A percentile compares a stretch with the other conserved stretches of the same genome.
These are phyloP conservation scores for Lactifluus echinatus DNA, from an alignment of 768 basidiomycete genomes.

Conservation along the genomic window DNA sequence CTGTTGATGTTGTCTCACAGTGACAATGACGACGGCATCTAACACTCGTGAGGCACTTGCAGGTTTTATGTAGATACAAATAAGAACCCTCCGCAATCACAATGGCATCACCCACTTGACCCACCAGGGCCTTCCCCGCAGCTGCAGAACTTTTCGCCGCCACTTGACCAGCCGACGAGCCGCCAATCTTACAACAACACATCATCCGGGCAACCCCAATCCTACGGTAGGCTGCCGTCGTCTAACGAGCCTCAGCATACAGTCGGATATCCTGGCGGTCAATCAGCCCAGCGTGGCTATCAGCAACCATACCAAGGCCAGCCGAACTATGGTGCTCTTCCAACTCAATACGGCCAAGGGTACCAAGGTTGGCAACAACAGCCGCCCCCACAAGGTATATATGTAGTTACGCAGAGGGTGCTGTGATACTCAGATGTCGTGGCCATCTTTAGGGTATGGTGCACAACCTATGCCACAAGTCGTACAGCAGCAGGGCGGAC, in stretches of 20 bases:
- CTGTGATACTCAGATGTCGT: background rate
- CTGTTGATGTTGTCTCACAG: conserved; percentile 19
- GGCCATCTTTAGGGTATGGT: conserved; percentile 3
- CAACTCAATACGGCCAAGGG: conserved; percentile 19
- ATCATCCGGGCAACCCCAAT: conserved; percentile 25
- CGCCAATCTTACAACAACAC: conserved; percentile 15
- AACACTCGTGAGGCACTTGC: background rate
- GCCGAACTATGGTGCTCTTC: conserved; percentile 8
- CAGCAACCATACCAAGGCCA: background rate
- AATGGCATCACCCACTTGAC: conserved; percentile 66
- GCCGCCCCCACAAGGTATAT: conserved; percentile 1
- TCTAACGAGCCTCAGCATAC: conserved; percentile 20
- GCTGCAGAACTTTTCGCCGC: conserved; percentile 25
- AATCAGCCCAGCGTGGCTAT: background rate
- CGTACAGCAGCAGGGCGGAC: background rate
- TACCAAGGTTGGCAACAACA: conserved; percentile 16
- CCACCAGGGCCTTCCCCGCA: conserved; percentile 33
- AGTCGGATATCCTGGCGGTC: conserved; percentile 22
- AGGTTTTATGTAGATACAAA: conserved; percentile 77
- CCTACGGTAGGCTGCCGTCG: conserved; percentile 15
- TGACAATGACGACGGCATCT: background rate
- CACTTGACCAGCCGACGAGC: conserved; percentile 39
- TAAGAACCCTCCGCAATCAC: conserved; percentile 51
- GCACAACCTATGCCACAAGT: background rate
- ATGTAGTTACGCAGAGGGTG: background rate